Evolutionary conservation across 768 basidiomycete genomes (phyloP), one percentile per base, ranked within the genome.

Genomic region (Mycena epipterygia): DNA sequence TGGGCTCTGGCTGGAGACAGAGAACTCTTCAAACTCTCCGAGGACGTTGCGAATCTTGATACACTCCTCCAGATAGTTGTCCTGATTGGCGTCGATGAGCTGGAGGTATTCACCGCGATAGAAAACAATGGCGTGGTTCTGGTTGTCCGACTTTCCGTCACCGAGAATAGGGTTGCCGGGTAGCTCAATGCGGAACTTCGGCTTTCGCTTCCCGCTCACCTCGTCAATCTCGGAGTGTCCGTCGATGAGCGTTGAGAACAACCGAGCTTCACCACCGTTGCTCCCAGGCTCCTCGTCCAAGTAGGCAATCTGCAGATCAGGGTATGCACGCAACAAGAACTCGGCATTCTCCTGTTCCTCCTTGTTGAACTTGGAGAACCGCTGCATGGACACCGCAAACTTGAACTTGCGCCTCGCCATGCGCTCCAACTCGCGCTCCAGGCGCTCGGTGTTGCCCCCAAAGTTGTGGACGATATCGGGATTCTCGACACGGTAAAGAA

Each of bases 381-480:
- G 94, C 81, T 99, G 98, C 98, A 99, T 99, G 41, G 98, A 97
- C 67, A 99, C 93, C 69, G 94, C 87, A 77, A 99, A 97, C 84
- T 98, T 98, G 91, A 98, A 99, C 83, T 99, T 99, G 78, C 97
- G 90, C 62, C 96, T 89, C 2, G 97, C 90, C 98, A 99, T 98
- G 58, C 95, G 89, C 80, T 99, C 98, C 62, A 99, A 85, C 82
- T 99, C 97, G 48, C 95, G 91, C 82, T 99, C 98, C 46, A 99
- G 89, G 67, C 92, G 90, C 79, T 99, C 97, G 12, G 98, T 98
- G 84, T 97, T 98, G 6, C 97, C 97, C 44, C 95, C 96, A 82
- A 98, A 97, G 70, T 90, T 89, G 79, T 98, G 96, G 2, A 99
- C 98, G 64, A 98, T 93, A 80, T 96, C 95, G 11, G 98, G 98